phyloP scores from a whole-genome alignment of 768 basidiomycete genomes.

The Suillus plorans region DNA sequence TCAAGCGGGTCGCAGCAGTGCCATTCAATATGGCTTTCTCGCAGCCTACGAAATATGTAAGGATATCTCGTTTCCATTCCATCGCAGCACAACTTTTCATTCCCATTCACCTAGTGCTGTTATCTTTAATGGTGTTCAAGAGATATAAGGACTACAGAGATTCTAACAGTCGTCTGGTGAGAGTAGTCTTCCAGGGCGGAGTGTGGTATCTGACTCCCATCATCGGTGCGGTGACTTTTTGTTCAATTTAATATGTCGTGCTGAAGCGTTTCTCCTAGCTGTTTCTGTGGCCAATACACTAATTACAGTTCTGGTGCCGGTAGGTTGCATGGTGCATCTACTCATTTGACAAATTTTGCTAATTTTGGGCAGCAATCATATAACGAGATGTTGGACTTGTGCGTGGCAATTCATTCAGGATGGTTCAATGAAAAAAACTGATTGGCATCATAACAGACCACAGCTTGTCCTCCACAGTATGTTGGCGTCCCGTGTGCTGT shows the following conservation, averaged over 20 bases:
- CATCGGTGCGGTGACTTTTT: not conserved
- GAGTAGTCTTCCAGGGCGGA: not conserved
- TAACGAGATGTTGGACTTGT: not conserved
- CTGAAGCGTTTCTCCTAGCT: not conserved
- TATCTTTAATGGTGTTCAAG: constrained; percentile 1
- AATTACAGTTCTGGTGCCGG: not conserved
- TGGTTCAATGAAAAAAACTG: not conserved
- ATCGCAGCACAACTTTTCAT: no score
- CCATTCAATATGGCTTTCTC: not conserved
- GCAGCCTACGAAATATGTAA: not conserved
- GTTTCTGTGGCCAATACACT: not conserved
- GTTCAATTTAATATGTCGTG: not conserved
- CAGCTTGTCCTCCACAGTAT: not conserved
- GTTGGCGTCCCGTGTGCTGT: constrained; percentile 1
- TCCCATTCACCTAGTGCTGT: not conserved
- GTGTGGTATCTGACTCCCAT: not conserved
- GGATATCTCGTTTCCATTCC: not conserved
- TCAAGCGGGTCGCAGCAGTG: not conserved
- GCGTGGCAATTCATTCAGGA: not conserved
- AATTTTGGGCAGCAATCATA: not conserved
- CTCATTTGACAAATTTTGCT: not conserved
- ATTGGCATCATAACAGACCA: not conserved
- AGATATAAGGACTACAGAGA: not conserved
- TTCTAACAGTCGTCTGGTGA: not conserved
- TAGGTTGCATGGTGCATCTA: not conserved